Percentiles rank a stretch among this genome's conserved stretches.
Conservation (phyloP, 2,329 filamentous ascomycete genomes). For the Fusarium cyanostomum region DNA sequence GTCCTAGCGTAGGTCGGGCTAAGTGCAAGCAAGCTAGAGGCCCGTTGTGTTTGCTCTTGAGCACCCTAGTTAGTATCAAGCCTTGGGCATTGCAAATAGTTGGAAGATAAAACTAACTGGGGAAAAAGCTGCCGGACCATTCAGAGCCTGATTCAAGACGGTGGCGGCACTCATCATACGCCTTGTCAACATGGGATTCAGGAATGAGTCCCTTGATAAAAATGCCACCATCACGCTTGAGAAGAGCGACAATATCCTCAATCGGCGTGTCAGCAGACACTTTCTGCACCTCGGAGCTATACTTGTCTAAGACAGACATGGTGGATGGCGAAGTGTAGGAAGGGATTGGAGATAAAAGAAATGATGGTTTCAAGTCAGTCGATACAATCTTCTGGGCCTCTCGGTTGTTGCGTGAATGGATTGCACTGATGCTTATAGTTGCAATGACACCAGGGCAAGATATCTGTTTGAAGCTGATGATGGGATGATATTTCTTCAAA, state of each 20-base stretch:
- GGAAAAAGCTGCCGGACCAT: conserved; percentile 11
- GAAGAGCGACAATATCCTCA: not conserved
- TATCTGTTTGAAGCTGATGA: not conserved
- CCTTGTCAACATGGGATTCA: not conserved
- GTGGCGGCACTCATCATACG: not conserved
- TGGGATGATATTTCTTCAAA: not conserved
- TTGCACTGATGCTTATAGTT: too few relatives aligned
- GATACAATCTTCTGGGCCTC: not conserved
- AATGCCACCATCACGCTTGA: conserved; percentile 12
- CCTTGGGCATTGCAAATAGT: not conserved
- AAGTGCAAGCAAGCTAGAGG: conserved; percentile 18
- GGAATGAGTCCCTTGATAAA: not conserved
- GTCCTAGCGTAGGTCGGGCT: conserved; percentile 24
- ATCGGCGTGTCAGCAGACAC: not conserved
- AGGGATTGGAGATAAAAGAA: not conserved
- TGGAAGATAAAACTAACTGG: not conserved
- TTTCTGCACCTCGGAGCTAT: not conserved
- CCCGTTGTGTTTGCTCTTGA: conserved; percentile 20
- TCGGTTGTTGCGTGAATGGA: not conserved
- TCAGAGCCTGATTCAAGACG: not conserved
- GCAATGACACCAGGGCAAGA: not conserved
- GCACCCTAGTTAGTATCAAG: not conserved
- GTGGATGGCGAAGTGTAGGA: not conserved
- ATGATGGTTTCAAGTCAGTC: not conserved
- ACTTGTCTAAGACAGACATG: not conserved